Evolutionary conservation across 306 rosid species (phyloP), one percentile per base, ranked within the genome.

Genomic region (Astragalus membranaceus): DNA sequence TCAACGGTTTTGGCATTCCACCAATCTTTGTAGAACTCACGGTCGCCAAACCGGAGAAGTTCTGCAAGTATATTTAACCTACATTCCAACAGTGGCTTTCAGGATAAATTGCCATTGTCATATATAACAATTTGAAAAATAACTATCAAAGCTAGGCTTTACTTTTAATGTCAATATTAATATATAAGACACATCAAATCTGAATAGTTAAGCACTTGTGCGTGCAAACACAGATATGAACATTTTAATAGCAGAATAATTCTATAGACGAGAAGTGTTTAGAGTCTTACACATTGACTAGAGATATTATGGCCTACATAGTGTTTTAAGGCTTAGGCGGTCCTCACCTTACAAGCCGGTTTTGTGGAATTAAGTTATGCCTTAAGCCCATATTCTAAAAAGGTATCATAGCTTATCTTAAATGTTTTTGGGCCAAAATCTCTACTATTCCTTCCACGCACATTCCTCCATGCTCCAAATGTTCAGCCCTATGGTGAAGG

Each of bases 1-100:
- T 94, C 99, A 72, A 94, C 95, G 23, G 96, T 94, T 82, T 83
- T 79, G 66, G 97, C 99, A 85, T 94, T 94, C 99, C 99, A 94
- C 99, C 99, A 94, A 77, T 90, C 99, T 75, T 91, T 91, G 79
- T 94, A 94, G 75, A 94, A 94, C 80, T 89, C 97, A 7, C 99
- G 92, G 78, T 94, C 99, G 17, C 99, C 99, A 85, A 94, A 94
- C 9, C 86, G 81, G 63, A 94, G 84, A 78, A 94, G 83, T 81
- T 94, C 99, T 13, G 99, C 99, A 42, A 94, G 90, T 81, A 94
- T 91, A 79, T 94, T 94, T 82, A 94, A 82, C 99, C 99, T 94
- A 77, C 72, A 85, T 74, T 46, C 68, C 57, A 81, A 56, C 53
- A 74, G 49, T 73, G 39, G 14, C 72, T 53, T 71, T 71, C 70